phyloP scores from a whole-genome alignment of 176 grass and related monocot species.

The Leersia perrieri region DNA sequence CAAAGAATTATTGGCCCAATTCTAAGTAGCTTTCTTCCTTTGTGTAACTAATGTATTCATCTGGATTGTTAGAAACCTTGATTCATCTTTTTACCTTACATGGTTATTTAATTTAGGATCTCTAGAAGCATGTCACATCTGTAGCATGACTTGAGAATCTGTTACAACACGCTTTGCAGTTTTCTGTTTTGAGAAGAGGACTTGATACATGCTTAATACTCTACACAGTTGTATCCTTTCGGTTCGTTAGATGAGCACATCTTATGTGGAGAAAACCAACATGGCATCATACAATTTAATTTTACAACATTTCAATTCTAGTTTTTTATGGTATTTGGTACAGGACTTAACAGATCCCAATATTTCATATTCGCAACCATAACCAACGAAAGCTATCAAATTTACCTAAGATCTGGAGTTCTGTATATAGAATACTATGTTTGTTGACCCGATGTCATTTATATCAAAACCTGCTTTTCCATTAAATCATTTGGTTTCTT shows the following conservation, averaged over 20 bases:
- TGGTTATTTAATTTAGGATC: background rate
- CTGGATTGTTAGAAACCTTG: background rate
- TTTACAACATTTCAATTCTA: background rate
- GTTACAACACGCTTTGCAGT: background rate
- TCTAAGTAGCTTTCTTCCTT: background rate
- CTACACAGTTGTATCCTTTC: background rate
- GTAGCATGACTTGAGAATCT: background rate
- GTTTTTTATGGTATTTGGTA: background rate
- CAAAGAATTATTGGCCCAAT: background rate
- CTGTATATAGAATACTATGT: background rate
- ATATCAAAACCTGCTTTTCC: background rate
- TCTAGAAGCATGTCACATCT: constrained; percentile 6
- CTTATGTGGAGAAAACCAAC: background rate
- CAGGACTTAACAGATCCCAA: background rate
- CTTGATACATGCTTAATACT: background rate
- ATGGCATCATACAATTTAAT: background rate
- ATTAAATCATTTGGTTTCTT: background rate
- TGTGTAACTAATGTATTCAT: background rate
- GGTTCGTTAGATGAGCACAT: background rate
- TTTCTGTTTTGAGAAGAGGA: background rate
- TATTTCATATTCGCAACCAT: background rate
- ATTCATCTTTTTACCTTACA: background rate
- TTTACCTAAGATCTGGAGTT: constrained; percentile 3
- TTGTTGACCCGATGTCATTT: background rate
- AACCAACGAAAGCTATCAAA: background rate